Evolutionary conservation across 2,329 filamentous ascomycete species (phyloP), one percentile per base, ranked within the genome.

Genomic region (Paecilomyces sp.): DNA sequence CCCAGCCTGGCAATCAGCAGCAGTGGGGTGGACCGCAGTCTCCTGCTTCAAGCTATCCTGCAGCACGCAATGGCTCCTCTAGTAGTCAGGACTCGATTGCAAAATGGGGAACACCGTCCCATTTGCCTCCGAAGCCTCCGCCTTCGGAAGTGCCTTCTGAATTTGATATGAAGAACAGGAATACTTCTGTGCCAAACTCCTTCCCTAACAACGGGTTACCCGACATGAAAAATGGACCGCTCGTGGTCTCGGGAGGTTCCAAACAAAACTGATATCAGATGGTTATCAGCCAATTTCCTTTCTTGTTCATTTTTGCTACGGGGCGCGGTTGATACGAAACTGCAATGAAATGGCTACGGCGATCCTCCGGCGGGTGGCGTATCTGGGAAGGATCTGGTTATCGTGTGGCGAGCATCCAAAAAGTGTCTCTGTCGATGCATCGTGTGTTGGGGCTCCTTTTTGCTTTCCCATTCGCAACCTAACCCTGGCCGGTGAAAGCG

Each of bases 81-180:
- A 62, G 66, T 18, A 62, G 63, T 24, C 71, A 72, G 58, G 74
- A 76, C 59, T 78, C 77, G 7, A 77, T 79, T 55, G 73, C 79
- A 6, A 81, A 80, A 71, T 81, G 79, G 75, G 78, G 79, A n/a
- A 80, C 77, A 0, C 79, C 79, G 7, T 74, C 79, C 31, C 78
- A 80, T 66, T 72, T 81, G 24, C 79, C 79, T 30, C 79, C 78
- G 15, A 81, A 81, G 66, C 79, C 79, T 22, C 79, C 79, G n/a
- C 79, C 79, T 33, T 79, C 78, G 8, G 72, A 79, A 64, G 72
- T 77, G 5, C 68, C 72, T 9, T 76, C 76, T 34, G 72, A 74
- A 7, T 77, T 75, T 61, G 75, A 78, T 55, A 53, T 74, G 50
- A 77, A 75, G 59, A 70, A 68, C 34, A 72, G 74, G n/a, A 58